A percentile compares a stretch with the other conserved stretches of the same genome.
These are phyloP conservation scores for Hippophae rhamnoides DNA, from an alignment of 306 rosid species.

Conservation along the genomic window DNA sequence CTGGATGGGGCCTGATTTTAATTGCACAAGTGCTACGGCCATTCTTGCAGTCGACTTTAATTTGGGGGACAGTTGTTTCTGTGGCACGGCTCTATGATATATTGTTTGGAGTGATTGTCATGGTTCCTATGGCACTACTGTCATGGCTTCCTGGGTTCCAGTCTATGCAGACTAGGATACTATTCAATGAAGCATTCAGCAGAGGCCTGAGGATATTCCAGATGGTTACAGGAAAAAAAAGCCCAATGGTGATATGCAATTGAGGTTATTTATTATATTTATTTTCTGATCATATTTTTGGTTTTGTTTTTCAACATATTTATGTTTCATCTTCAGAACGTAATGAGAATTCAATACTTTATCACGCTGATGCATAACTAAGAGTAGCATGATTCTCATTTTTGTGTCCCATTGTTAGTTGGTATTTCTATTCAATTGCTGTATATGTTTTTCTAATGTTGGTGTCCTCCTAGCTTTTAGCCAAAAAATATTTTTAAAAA, in stretches of 20 bases:
- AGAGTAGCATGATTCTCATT: too few relatives aligned
- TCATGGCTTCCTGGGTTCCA: slow-evolving; percentile 93
- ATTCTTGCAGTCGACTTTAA: slow-evolving; percentile 30
- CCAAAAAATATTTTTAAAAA: too few relatives aligned
- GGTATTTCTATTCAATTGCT: too few relatives aligned
- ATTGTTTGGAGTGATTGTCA: slow-evolving; percentile 58
- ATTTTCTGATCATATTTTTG: slow-evolving; percentile 1
- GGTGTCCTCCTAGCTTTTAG: too few relatives aligned
- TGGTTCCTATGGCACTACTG: slow-evolving; percentile 66
- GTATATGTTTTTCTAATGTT: too few relatives aligned
- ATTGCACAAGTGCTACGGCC: slow-evolving; percentile 76
- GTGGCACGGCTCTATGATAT: slow-evolving; percentile 68
- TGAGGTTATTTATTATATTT: slow-evolving; percentile 21
- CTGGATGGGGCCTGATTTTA: slow-evolving; percentile 81
- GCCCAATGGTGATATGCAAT: slow-evolving; percentile 23
- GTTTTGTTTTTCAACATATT: too few relatives aligned
- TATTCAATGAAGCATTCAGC: slow-evolving; percentile 85
- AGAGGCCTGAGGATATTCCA: slow-evolving; percentile 68
- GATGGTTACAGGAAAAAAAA: slow-evolving; percentile 67
- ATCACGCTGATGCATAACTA: too few relatives aligned
- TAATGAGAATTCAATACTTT: too few relatives aligned
- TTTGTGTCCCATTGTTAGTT: too few relatives aligned
- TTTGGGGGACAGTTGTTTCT: slow-evolving; percentile 53
- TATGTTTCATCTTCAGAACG: too few relatives aligned
- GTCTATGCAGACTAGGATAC: slow-evolving; percentile 78